These are phyloP conservation scores for Fusarium metavorans DNA, from an alignment of 2,329 filamentous ascomycete species.

Conservation along the genomic window DNA sequence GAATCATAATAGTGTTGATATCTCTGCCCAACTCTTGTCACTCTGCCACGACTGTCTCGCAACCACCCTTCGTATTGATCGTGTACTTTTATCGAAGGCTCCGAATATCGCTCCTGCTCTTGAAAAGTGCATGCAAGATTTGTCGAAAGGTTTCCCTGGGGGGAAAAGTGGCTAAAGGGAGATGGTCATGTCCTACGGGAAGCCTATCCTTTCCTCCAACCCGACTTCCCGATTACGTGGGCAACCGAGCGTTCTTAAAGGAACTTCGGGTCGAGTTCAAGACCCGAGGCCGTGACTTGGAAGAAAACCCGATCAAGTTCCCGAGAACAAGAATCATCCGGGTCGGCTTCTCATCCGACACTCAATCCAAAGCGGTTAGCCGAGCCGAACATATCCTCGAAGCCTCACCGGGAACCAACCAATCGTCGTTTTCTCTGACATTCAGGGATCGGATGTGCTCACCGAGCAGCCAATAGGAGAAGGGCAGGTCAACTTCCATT, in stretches of 20 bases:
- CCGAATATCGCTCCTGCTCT: not conserved
- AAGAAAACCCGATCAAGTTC: not conserved
- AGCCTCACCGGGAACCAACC: not conserved
- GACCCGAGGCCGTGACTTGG: not conserved
- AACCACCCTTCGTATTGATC: not conserved
- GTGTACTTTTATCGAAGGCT: not conserved
- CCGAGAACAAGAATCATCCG: not conserved
- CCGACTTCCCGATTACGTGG: slow-evolving; percentile 8
- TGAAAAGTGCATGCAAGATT: slow-evolving; percentile 11
- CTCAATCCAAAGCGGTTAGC: not conserved
- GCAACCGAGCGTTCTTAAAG: not conserved
- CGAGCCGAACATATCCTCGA: not conserved
- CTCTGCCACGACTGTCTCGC: not conserved
- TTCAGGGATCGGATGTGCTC: not conserved
- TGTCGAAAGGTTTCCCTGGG: slow-evolving; percentile 12
- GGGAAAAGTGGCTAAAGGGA: slow-evolving; percentile 1
- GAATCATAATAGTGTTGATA: not conserved
- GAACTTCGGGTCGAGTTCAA: not conserved
- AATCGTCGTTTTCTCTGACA: not conserved
- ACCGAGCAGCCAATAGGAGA: not conserved
- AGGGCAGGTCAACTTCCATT: not conserved
- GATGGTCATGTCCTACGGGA: not conserved
- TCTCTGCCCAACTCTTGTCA: not conserved
- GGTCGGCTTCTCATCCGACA: slow-evolving; percentile 16
- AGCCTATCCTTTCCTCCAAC: not conserved